phyloP scores from a whole-genome alignment of 179 eudicot genomes.

The Corrigiola litoralis region DNA sequence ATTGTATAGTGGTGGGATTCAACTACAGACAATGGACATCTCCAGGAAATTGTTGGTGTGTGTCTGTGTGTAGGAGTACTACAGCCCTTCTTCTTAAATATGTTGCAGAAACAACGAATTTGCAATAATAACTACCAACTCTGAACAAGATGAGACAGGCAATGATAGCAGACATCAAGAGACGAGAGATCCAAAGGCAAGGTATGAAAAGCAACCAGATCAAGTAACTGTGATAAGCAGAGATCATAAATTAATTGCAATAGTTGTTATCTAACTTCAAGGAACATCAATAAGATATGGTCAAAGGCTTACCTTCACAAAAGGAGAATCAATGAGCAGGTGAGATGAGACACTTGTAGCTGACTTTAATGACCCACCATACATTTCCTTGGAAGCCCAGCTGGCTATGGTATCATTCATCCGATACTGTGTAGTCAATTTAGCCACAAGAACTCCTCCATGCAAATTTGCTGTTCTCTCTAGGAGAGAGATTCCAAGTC shows the following conservation, averaged over 20 bases:
- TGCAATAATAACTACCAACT: too few relatives aligned
- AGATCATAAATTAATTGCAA: not conserved
- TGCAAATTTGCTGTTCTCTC: constrained; percentile 70
- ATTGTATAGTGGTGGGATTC: not conserved
- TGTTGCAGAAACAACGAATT: too few relatives aligned
- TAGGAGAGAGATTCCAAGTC: constrained; percentile 72
- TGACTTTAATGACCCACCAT: constrained; percentile 61
- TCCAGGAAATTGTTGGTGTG: too few relatives aligned
- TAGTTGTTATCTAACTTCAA: not conserved
- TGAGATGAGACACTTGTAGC: constrained; percentile 59
- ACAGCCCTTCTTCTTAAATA: too few relatives aligned
- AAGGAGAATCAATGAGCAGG: constrained; percentile 79
- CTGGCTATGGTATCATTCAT: constrained; percentile 84
- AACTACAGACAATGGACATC: too few relatives aligned
- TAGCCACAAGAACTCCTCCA: constrained; percentile 58
- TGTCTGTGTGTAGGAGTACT: too few relatives aligned
- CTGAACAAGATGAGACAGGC: too few relatives aligned
- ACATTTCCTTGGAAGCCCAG: constrained; percentile 95
- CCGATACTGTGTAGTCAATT: constrained; percentile 67
- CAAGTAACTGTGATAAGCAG: not conserved
- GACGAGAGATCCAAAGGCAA: not conserved
- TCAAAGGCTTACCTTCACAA: constrained; percentile 54
- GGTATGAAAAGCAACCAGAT: not conserved
- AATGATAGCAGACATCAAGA: not conserved
- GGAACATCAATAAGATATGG: not conserved